Conservation (phyloP, 2,329 filamentous ascomycete species). For the Clarireedia hainanense region DNA sequence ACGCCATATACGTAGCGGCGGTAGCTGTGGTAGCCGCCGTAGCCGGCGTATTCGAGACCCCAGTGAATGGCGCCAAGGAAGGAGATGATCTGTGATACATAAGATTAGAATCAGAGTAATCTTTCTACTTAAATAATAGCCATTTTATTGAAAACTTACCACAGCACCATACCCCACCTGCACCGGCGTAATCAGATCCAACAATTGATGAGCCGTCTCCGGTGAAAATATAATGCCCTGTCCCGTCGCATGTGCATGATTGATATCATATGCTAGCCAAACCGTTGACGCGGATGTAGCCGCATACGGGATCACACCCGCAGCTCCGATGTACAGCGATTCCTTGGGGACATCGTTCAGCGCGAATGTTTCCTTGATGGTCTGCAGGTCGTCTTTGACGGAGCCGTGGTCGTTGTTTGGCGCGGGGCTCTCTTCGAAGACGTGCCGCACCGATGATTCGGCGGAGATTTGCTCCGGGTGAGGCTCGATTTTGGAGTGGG, state of each 20-base stretch:
- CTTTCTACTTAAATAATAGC: neutral
- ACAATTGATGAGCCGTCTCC: slow-evolving; percentile 62
- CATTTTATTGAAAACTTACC: slow-evolving; percentile 37
- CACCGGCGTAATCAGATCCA: slow-evolving; percentile 73
- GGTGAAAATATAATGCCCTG: slow-evolving; percentile 55
- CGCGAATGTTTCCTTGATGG: slow-evolving; percentile 62
- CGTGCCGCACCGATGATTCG: slow-evolving; percentile 46
- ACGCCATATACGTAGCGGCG: slow-evolving; percentile 80
- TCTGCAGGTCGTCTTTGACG: slow-evolving; percentile 49
- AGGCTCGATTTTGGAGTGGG: slow-evolving; percentile 47
- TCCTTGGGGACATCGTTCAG: slow-evolving; percentile 58
- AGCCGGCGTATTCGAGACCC: slow-evolving; percentile 79
- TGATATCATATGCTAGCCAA: slow-evolving; percentile 76
- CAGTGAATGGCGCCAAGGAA: slow-evolving; percentile 91
- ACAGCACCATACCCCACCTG: slow-evolving; percentile 89
- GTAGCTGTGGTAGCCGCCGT: slow-evolving; percentile 59
- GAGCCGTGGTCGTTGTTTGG: slow-evolving; percentile 37
- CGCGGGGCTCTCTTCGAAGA: slow-evolving; percentile 35
- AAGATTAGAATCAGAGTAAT: slow-evolving; percentile 6
- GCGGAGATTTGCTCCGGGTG: slow-evolving; percentile 53
- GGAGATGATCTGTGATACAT: slow-evolving; percentile 61
- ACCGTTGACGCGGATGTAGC: slow-evolving; percentile 77
- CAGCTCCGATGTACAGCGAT: slow-evolving; percentile 60
- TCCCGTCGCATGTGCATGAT: slow-evolving; percentile 54
- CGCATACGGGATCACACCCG: slow-evolving; percentile 78